Conservation (phyloP, 352 stramenopile genomes). For the Phytophthora macrochlamydospora region DNA sequence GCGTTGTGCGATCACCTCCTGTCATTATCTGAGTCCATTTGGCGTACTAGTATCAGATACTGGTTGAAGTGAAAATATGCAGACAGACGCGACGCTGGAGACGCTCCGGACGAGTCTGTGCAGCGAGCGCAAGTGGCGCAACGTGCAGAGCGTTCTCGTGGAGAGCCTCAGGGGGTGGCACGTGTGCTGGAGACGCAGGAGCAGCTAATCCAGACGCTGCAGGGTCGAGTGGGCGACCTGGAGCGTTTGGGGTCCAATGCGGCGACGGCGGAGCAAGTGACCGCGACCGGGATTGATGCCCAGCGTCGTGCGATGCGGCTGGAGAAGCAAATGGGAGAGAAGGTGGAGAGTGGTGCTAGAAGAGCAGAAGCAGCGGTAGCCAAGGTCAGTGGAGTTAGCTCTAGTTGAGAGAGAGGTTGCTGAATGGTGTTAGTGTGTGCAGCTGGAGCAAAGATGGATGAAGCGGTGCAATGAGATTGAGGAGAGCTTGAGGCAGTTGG, state of each 20-base stretch:
- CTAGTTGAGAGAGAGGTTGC: neutral
- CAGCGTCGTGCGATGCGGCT: constrained; percentile 11
- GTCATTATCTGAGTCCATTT: too few species aligned
- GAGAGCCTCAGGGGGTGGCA: constrained; percentile 45
- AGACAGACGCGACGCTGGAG: neutral
- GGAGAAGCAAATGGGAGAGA: constrained; percentile 5
- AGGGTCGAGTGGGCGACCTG: constrained; percentile 22
- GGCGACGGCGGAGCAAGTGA: constrained; percentile 15
- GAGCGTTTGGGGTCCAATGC: constrained; percentile 10
- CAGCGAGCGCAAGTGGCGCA: constrained; percentile 62
- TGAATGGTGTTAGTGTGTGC: constrained; percentile 1
- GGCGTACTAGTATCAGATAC: too few species aligned
- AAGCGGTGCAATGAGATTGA: constrained; percentile 10
- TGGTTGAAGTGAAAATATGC: neutral
- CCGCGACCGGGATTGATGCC: constrained; percentile 6
- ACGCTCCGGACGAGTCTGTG: constrained; percentile 31
- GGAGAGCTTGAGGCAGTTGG: constrained; percentile 7
- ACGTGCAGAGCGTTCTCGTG: constrained; percentile 60
- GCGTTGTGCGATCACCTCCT: constrained; percentile 55
- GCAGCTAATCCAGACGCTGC: constrained; percentile 27
- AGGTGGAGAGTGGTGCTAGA: constrained; percentile 1
- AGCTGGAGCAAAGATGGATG: constrained; percentile 16
- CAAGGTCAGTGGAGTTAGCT: constrained; percentile 5
- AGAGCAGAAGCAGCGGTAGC: neutral
- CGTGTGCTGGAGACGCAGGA: constrained; percentile 45